Evolutionary conservation across 495 filamentous ascomycete species (phyloP), one percentile per base, ranked within the genome.

Genomic region (Darksidea phi): DNA sequence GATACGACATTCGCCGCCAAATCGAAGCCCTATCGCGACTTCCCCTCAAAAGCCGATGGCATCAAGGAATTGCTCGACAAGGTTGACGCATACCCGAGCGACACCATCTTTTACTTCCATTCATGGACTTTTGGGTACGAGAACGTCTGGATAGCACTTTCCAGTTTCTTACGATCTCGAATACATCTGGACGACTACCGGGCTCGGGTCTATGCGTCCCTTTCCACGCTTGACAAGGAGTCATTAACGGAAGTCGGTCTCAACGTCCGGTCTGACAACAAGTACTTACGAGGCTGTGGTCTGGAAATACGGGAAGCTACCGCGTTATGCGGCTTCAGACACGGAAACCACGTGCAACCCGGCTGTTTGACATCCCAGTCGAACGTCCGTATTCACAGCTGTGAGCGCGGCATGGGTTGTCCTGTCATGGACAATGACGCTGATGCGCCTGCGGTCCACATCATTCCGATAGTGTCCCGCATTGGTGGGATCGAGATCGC

Each of bases 121-220:
- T 82, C 91, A 1, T 97, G 92, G 93, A 97, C 93, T 1, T 95
- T 94, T 71, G 93, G 93, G 50, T 86, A 81, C 67, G 90, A 96
- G 71, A 89, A 96, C 55, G 90, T 96, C 0, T 97, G 91, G 91
- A 77, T 90, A 55, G 88, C 90, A 2, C 74, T 97, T 12, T 85
- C 90, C 0, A 81, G 84, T 12, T 80, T 82, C 10, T 75, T 97
- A 1, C 72, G 81, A 21, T 84, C 84, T 1, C 61, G 90, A 84
- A 82, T 96, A 8, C 92, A 97, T 61, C 78, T 96, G 24, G 91
- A 94, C 72, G 70, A 79, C 10, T 97, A 97, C 64, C 90, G 94
- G 64, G 77, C 83, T 66, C 70, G 77, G 1, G 78, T 96, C 1
- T 97, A 93, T 64, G 74, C 76, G 28, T 88, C 90, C 11, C 77